Base-by-base conservation (phyloP, 202 grass and related monocot species). In the Dendrocalamus latiflorus region DNA sequence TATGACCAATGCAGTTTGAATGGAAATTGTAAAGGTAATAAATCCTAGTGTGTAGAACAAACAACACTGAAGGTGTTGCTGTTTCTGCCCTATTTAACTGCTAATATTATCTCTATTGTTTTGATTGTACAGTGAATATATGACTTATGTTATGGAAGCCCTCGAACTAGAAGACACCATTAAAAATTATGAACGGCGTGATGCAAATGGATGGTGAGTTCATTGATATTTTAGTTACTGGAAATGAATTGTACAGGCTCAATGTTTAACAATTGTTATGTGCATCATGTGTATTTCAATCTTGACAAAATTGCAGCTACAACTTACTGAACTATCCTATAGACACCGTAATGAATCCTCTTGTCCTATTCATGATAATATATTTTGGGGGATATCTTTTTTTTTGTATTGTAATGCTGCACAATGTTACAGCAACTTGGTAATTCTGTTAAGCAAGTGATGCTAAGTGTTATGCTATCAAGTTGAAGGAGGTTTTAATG, bases 171-270 rank as follows among this genome's bases (percentile, higher is more conserved):
- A 99, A 86, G 96, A 99, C 78, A 95, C 91, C 4, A 94, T 99
- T 77, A 99, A 99, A 85, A 99, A 99, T 85, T 91, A 93, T 86
- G 96, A 95, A 70, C 81, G 18, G 41, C 85, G 93, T 67, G 91
- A 99, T 83, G 77, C 93, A 77, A 95, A 90, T 92, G 91, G 96
- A 89, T 99, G 96, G 96, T 99, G 83, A 84, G 96, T 90, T 78
- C 43, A 70, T 85, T 76, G 63, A 49, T 58, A 51, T 76, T 74
- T 48, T 83, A 53, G 20, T 67, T 68, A 59, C 6, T 18, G 33
- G 58, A 65, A 67, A 67, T 36, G 12, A 65, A 67, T 62, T 45
- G 8, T 84, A 30, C 28, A 37, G 6, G 18, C 28, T 51, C 4
- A 33, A 33, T 33, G 33, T 33, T 33, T 4, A 33, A 33, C 4